Percentiles rank a stretch among this genome's conserved stretches.
phyloP scores from a whole-genome alignment of 2,329 filamentous ascomycete genomes.

The Exserohilum rostratum region DNA sequence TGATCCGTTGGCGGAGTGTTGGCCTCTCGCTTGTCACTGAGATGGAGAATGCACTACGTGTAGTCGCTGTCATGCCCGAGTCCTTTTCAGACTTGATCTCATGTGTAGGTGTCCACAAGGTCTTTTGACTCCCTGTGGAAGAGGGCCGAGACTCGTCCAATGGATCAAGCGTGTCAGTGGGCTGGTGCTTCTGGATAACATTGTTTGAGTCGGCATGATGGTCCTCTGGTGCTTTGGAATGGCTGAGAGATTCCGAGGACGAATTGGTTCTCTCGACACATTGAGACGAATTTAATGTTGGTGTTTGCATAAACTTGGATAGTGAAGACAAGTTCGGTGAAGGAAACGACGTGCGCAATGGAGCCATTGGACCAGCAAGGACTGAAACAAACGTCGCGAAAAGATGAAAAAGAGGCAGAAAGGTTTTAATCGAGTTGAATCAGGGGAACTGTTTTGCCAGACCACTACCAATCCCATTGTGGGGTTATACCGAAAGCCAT shows the following conservation, averaged over 20 bases:
- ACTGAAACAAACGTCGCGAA: background rate
- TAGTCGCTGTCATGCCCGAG: background rate
- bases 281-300: background rate
- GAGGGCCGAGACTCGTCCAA: background rate
- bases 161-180: background rate
- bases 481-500: background rate
- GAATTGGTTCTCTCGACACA: background rate
- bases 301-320: background rate
- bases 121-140: background rate
- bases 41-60: background rate
- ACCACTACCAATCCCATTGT: background rate
- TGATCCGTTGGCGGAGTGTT: background rate
- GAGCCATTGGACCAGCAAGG: background rate
- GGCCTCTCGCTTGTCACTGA: background rate
- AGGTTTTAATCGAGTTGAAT: background rate
- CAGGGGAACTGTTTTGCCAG: background rate
- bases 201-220: background rate
- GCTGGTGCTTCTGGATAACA: background rate
- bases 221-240: background rate
- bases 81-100: background rate
- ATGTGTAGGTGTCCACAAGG: background rate
- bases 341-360: background rate
- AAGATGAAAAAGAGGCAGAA: background rate
- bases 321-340: background rate
- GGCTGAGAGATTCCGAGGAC: background rate